Conservation (phyloP, 352 stramenopile genomes). For the Globisporangium perplexum region DNA sequence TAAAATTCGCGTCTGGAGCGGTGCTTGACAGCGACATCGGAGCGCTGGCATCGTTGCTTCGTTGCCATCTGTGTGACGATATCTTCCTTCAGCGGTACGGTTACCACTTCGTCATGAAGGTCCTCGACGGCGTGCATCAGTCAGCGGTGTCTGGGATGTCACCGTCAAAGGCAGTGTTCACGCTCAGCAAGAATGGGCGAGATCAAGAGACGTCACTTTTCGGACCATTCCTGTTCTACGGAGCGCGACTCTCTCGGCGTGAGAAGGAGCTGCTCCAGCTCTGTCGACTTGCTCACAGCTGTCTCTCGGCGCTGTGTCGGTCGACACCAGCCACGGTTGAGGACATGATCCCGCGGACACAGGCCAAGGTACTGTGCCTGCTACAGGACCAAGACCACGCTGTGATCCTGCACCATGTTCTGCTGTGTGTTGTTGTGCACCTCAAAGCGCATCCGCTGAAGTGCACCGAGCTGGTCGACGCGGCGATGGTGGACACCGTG, state of each 20-base stretch:
- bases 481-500: neutral
- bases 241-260: neutral
- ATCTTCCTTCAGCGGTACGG: constrained; percentile 10
- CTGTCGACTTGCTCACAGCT: constrained; percentile 13
- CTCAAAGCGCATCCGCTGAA: constrained; percentile 10
- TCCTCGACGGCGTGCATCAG: constrained; percentile 6
- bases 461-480: constrained; percentile 11
- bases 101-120: constrained; percentile 12
- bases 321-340: constrained; percentile 4
- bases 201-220: neutral
- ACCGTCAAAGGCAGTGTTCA: neutral
- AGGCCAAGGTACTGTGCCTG: constrained; percentile 7
- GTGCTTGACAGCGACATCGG: constrained; percentile 11
- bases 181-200: neutral
- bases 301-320: constrained; percentile 4
- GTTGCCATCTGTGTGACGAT: constrained; percentile 3
- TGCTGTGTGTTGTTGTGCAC: constrained; percentile 9
- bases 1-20: constrained; percentile 5
- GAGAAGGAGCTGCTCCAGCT: constrained; percentile 14
- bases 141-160: neutral
- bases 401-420: constrained; percentile 8
- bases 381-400: constrained; percentile 4
- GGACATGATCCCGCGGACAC: constrained; percentile 11
- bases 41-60: constrained; percentile 9
- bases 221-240: constrained; percentile 8